phyloP scores from a whole-genome alignment of 2,329 filamentous ascomycete genomes.

The Cercospora nicotianae region DNA sequence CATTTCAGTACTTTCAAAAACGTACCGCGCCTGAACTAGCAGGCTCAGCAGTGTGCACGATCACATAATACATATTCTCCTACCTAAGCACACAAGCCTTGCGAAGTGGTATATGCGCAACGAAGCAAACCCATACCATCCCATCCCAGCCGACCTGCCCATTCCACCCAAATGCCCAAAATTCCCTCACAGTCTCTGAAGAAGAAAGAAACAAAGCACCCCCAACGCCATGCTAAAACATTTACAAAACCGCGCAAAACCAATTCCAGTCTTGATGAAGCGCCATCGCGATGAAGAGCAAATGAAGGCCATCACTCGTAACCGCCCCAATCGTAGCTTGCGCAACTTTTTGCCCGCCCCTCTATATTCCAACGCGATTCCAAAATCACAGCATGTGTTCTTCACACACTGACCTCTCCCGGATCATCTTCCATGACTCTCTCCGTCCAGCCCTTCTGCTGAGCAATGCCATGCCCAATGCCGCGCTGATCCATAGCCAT shows the following conservation, averaged over 20 bases:
- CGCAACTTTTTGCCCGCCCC: not conserved
- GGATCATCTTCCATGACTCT: conserved; percentile 24
- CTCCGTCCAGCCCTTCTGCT: conserved; percentile 29
- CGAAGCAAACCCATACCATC: not conserved
- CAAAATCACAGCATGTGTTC: not conserved
- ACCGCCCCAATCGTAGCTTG: not conserved
- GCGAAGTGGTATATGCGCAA: conserved; percentile 18
- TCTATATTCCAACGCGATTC: conserved; percentile 3
- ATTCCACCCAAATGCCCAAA: conserved; percentile 48
- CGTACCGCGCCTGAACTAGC: not conserved
- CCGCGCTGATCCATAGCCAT: conserved; percentile 37
- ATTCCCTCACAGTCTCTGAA: not conserved
- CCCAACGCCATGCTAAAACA: conserved; percentile 24
- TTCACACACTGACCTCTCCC: conserved; percentile 26
- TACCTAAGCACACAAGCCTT: conserved; percentile 1
- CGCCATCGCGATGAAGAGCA: not conserved
- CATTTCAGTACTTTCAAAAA: not conserved
- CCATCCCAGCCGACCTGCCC: not conserved
- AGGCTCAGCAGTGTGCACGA: not conserved
- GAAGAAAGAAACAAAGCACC: conserved; percentile 11
- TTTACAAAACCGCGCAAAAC: not conserved
- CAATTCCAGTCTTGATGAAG: not conserved
- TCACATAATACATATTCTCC: not conserved
- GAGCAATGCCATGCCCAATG: conserved; percentile 28
- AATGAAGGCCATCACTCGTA: not conserved